Conservation (phyloP, 2,329 filamentous ascomycete genomes). For the Aureobasidium subglaciale region DNA sequence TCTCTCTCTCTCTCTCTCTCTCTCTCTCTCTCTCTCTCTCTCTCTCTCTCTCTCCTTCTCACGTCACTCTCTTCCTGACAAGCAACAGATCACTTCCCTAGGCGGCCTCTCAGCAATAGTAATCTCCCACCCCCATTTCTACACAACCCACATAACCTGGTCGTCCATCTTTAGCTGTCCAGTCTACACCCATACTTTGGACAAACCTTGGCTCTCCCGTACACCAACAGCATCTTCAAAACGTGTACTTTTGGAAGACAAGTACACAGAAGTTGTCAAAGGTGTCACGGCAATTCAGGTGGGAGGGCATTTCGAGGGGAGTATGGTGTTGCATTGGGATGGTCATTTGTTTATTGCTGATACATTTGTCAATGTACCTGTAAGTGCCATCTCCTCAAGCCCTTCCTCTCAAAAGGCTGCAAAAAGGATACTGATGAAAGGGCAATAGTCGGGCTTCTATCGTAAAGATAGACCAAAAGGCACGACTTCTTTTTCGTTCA, state of each 20-base stretch:
- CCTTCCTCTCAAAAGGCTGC: background rate
- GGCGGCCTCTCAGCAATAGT: constrained; percentile 65
- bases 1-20: no score
- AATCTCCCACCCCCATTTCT: constrained; percentile 67
- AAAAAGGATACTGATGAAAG: background rate
- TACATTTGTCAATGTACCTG: constrained; percentile 64
- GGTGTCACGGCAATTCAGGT: constrained; percentile 60
- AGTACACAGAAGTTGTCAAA: constrained; percentile 30
- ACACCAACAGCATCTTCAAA: constrained; percentile 34
- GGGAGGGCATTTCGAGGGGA: constrained; percentile 75
- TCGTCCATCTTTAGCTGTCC: constrained; percentile 60
- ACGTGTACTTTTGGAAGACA: constrained; percentile 38
- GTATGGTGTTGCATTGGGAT: constrained; percentile 57
- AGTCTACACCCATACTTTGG: constrained; percentile 61
- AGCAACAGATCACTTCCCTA: constrained; percentile 43
- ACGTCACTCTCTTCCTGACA: background rate
- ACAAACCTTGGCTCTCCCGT: constrained; percentile 56
- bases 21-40: no score
- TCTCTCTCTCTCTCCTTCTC: background rate
- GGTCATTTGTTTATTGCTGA: constrained; percentile 65
- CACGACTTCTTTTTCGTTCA: constrained; percentile 56
- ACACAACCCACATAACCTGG: constrained; percentile 70
- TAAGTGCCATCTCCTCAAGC: constrained; percentile 23
- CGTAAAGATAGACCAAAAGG: constrained; percentile 36
- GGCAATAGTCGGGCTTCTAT: constrained; percentile 25